Conservation (phyloP, 306 rosid species). For the Glycine tomentella region DNA sequence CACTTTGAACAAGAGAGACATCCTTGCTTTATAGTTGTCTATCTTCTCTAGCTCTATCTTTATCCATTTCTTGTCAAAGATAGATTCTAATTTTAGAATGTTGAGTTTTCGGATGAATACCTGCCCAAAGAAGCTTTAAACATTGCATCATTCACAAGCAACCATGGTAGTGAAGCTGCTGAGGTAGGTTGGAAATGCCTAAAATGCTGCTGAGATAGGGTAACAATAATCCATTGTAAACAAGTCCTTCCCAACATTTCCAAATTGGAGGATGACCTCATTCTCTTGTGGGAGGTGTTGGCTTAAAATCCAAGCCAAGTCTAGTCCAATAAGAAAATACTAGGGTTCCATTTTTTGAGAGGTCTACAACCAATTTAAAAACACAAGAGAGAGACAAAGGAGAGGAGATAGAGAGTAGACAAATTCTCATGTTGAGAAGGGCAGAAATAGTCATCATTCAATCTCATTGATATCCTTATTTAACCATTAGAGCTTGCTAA, state of each 20-base stretch:
- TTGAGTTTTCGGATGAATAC: constrained; percentile 46
- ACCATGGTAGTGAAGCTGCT: constrained; percentile 96
- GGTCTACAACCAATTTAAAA: too few species aligned
- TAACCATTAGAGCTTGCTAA: too few species aligned
- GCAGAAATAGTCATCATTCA: too few species aligned
- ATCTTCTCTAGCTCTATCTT: constrained; percentile 11
- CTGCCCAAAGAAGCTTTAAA: constrained; percentile 40
- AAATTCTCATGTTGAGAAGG: too few species aligned
- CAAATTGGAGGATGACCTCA: constrained; percentile 86
- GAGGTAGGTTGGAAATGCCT: constrained; percentile 94
- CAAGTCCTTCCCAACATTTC: constrained; percentile 87
- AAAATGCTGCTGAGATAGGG: constrained; percentile 88
- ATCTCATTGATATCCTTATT: too few species aligned
- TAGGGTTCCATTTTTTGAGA: too few species aligned
- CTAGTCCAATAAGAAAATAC: too few species aligned
- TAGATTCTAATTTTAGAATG: constrained; percentile 33
- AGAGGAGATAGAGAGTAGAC: too few species aligned
- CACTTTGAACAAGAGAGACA: too few species aligned
- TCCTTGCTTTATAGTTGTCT: too few species aligned
- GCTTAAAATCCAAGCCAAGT: too few species aligned
- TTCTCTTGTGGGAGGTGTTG: constrained; percentile 68
- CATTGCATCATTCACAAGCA: constrained; percentile 74
- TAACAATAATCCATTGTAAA: constrained; percentile 94
- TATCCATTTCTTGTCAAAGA: background rate
- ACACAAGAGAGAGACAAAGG: too few species aligned